These are phyloP conservation scores for Penicillium goetzii DNA, from an alignment of 495 filamentous ascomycete genomes.

Conservation along the genomic window DNA sequence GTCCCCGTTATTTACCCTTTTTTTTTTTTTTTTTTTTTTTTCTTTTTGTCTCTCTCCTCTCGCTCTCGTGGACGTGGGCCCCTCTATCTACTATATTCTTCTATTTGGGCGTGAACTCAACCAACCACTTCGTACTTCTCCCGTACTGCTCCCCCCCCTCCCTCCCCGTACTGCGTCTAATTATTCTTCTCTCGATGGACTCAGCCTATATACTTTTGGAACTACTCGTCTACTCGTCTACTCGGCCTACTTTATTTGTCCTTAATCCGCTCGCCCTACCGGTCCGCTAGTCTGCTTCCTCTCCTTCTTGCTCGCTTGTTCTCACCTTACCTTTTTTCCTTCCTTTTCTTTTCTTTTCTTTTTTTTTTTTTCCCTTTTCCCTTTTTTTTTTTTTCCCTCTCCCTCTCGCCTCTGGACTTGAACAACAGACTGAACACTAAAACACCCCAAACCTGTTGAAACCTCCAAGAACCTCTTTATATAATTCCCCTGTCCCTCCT, in stretches of 20 bases:
- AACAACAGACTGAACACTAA: neutral
- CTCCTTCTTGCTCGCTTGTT: conserved; percentile 8
- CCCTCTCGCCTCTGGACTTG: neutral
- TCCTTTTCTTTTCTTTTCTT: conserved; percentile 13
- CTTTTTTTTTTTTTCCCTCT: conserved; percentile 11
- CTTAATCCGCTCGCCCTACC: conserved; percentile 8
- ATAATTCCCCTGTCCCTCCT: conserved; percentile 16
- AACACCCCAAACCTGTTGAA: neutral
- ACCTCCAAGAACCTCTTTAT: conserved; percentile 12
- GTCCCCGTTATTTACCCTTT: conserved; percentile 4
- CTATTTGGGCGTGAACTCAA: neutral
- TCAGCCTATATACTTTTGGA: neutral
- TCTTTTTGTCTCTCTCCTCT: neutral
- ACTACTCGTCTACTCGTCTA: neutral
- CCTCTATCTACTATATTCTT: neutral
- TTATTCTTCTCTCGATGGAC: neutral
- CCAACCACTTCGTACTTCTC: neutral
- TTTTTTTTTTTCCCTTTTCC: conserved; percentile 17
- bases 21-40: neutral
- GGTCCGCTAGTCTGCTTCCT: conserved; percentile 6
- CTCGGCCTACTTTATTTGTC: conserved; percentile 3
- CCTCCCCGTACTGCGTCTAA: neutral
- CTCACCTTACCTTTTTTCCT: conserved; percentile 15
- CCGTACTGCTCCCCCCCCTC: no score
- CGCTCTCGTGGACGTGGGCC: neutral